Base-by-base conservation (phyloP, 345 rosid species). In the Brassica rapa region DNA sequence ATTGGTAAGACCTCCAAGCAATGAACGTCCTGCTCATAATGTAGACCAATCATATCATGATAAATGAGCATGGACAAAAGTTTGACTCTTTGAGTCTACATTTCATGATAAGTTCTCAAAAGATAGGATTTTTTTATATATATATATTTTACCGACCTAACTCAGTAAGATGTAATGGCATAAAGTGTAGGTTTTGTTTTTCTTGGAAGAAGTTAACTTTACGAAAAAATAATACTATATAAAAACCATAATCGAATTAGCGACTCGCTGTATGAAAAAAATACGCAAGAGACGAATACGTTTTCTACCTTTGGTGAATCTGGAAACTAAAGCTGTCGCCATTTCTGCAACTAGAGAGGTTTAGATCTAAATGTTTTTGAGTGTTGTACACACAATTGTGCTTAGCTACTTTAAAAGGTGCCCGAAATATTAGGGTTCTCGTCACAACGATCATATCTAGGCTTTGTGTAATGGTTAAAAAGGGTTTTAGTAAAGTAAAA, bases 1-100 rank as follows among this genome's bases (percentile, higher is more conserved):
- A 78, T 83, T 76, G 82, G 51, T 68, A 65, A 86, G 85, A 71
- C 88, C 83, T 39, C 87, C 85, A 37, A 86, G 56, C 73, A 87
- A 61, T 14, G 86, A 84, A 61, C 85, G 77, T 51, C 86, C 80
- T 62, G 71, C 39, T 66, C 66, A 65, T 39, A 55, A 4, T 49
- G 10, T 37, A 1, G 2, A 8, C 0, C 41, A 37, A 37, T 6
- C 10, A 37, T 9, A 30, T 15, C 23, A 39, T 68, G 19, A 46
- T 33, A 53, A 2, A 21, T 35, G 11, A 25, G 56, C 23, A 77
- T 32, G 30, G 37, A 70, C 6, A 64, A 75, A 41, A 67, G 60
- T 25, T 27, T 9, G 0, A 25, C 21, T 27, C 15, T 49, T 0
- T 49, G 7, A n/a, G 56, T 49, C 56, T 14, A 49, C 56, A n/a